Base-by-base conservation (phyloP, 768 basidiomycete genomes). In the Candolleomyces aberdarensis region DNA sequence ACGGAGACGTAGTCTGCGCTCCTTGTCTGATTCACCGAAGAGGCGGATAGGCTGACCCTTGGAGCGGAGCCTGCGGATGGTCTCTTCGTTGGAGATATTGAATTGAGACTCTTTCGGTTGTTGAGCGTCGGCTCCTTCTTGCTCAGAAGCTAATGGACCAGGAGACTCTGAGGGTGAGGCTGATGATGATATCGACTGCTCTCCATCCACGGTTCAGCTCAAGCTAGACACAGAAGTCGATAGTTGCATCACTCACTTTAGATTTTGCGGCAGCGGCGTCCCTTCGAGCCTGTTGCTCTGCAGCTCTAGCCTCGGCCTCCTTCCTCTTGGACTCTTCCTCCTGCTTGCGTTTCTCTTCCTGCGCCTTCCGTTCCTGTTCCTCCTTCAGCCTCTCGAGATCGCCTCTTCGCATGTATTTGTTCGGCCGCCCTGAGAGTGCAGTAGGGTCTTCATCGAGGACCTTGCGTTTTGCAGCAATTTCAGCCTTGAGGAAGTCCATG, bases 21-120 rank as follows among this genome's bases (percentile, higher is more conserved):
- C 97, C 76, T 95, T 94, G 77, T 99, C 97, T 0, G 88, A 86
- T 72, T 99, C 97, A 36, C 88, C 97, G 69, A 99, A 99, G 9
- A 99, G 78, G 31, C 94, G 85, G 63, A 98, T 91, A 4, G 97
- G 97, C 70, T 98, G 96, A 22, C 92, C 94, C 70, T 97, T 96
- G 26, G 84, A 79, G 50, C 97, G 88, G 14, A 99, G 84, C 20
- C 97, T 85, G 9, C 93, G 88, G 59, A 95, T 80, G 13, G 91
- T 92, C 68, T 99, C 97, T 62, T 95, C 91, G 59, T 95, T 93
- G 2, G 96, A 92, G 58, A 98, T 89, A 69, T 95, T 95, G 78
- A 96, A 98, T 0, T 74, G 71, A 9, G 80, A 74, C 64, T 86
- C 85, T 0, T 75, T 72, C 36, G 75, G 84, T 61, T 77, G 75